Evolutionary conservation across 495 filamentous ascomycete genomes (phyloP), one percentile per base, ranked within the genome.

Genomic region (Emericellopsis terricola): DNA sequence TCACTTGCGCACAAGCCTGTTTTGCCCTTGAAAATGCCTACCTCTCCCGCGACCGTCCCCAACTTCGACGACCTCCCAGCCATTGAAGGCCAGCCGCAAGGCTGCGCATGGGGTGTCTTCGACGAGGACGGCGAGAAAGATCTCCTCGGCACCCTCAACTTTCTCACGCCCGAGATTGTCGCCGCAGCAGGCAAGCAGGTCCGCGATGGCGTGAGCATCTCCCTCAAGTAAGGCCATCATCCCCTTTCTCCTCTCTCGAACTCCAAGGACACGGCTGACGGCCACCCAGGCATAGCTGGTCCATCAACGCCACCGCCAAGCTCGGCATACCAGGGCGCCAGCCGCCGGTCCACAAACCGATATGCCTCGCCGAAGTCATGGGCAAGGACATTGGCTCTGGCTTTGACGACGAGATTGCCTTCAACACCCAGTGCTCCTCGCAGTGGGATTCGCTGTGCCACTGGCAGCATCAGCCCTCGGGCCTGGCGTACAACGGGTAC

Each of bases 381-480:
- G 47, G 43, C 8, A 28, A 48, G 16, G 33, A 37, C 10, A 33
- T 36, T 5, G 58, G 56, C 20, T 6, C 11, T 11, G 6, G 6
- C 23, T 59, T 48, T 43, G 60, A 64, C 29, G 60, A 64, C 33
- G 61, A 77, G 38, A 74, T 81, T 38, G 62, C 67, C 17, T 64
- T 84, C 50, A 85, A 85, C 50, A 82, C 79, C 0, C 79, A 85
- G 46, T 68, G 70, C 42, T 69, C 69, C 17, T 78, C 73, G 3
- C 80, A 87, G 51, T 84, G 80, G 80, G 80, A 86, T 44, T 73
- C 76, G 14, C 61, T 84, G n/a, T 59, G 74, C 31, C 78, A 82
- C 50, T 55, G 60, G 46, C 47, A 60, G 34, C 64, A 67, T 39
- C 55, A 62, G 26, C 49, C 54, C 1, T 54, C 60, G 2, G 57